These are phyloP conservation scores for Collybia mongolica DNA, from an alignment of 768 basidiomycete species.

Conservation along the genomic window DNA sequence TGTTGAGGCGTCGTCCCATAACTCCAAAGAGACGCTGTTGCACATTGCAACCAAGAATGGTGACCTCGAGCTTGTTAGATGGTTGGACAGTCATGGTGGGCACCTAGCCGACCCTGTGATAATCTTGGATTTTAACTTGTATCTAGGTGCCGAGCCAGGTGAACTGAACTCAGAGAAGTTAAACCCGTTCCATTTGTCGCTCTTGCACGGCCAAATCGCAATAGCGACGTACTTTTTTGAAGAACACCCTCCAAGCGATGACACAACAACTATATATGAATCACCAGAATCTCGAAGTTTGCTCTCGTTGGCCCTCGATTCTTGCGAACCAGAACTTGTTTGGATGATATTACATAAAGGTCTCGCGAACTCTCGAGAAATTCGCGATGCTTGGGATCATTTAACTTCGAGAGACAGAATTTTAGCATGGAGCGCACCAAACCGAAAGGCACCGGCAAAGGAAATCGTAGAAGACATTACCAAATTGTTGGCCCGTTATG, in stretches of 20 bases:
- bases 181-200: slow-evolving; percentile 67
- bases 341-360: slow-evolving; percentile 61
- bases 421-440: slow-evolving; percentile 18
- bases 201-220: slow-evolving; percentile 48
- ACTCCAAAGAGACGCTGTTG: slow-evolving; percentile 65
- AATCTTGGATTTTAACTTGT: slow-evolving; percentile 8
- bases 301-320: slow-evolving; percentile 57
- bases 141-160: slow-evolving; percentile 67
- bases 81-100: slow-evolving; percentile 74
- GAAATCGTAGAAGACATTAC: slow-evolving; percentile 49
- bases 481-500: slow-evolving; percentile 50
- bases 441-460: slow-evolving; percentile 19
- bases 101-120: slow-evolving; percentile 14
- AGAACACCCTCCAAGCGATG: slow-evolving; percentile 54
- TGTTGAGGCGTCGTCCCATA: slow-evolving; percentile 41
- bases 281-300: slow-evolving; percentile 39
- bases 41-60: slow-evolving; percentile 64
- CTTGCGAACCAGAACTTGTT: slow-evolving; percentile 60
- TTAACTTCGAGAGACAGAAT: slow-evolving; percentile 33
- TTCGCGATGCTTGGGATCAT: slow-evolving; percentile 49
- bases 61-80: slow-evolving; percentile 57
- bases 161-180: slow-evolving; percentile 58
- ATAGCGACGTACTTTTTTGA: slow-evolving; percentile 64
- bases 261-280: slow-evolving; percentile 48
- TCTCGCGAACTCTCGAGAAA: slow-evolving; percentile 48